These are phyloP conservation scores for Melastoma malabathricum DNA, from an alignment of 345 rosid species.

Conservation along the genomic window DNA sequence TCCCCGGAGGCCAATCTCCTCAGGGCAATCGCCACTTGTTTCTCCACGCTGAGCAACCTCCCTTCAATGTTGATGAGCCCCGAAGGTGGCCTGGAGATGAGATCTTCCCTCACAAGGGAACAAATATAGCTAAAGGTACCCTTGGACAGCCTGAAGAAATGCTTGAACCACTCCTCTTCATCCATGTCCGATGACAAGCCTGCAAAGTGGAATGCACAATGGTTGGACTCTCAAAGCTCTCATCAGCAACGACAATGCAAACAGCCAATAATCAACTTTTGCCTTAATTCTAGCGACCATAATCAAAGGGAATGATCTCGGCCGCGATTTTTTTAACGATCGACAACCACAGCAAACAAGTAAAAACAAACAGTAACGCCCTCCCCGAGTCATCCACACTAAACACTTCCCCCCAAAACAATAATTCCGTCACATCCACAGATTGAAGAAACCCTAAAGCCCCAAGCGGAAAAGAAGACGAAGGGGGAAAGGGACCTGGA, in stretches of 20 bases:
- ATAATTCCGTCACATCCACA: background rate
- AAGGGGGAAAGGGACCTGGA: slow-evolving; percentile 2
- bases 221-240: background rate
- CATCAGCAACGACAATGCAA: background rate
- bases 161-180: slow-evolving; percentile 85
- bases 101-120: slow-evolving; percentile 80
- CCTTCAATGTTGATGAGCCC: slow-evolving; percentile 97
- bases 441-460: background rate
- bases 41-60: slow-evolving; percentile 89
- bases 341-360: too few relatives aligned
- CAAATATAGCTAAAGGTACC: slow-evolving; percentile 75
- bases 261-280: too few relatives aligned
- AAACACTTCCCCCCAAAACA: background rate
- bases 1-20: slow-evolving; percentile 91
- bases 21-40: slow-evolving; percentile 86
- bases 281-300: too few relatives aligned
- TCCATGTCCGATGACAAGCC: slow-evolving; percentile 31
- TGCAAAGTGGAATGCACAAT: slow-evolving; percentile 10
- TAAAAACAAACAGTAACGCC: too few relatives aligned
- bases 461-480: background rate
- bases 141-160: slow-evolving; percentile 76
- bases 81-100: slow-evolving; percentile 82
- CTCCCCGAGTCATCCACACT: too few relatives aligned
- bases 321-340: too few relatives aligned
- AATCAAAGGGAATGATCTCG: too few relatives aligned